Evolutionary conservation across 352 stramenopile genomes (phyloP).

Genomic region (Globisporangium lucens): DNA sequence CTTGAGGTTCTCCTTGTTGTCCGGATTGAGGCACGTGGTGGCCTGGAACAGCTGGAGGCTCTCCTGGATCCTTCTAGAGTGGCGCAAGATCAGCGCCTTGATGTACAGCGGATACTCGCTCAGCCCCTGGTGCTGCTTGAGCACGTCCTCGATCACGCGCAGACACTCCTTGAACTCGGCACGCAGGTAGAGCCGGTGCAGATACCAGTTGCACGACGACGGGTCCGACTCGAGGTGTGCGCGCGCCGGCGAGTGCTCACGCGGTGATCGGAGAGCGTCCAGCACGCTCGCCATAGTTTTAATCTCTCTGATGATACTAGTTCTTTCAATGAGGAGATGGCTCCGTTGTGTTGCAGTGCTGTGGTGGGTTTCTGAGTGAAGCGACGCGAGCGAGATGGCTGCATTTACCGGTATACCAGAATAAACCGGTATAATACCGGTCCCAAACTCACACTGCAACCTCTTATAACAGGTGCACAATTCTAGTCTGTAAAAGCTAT

Average conservation of each 20-base stretch:
- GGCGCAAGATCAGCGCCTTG: slow-evolving; percentile 89
- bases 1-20: slow-evolving; percentile 92
- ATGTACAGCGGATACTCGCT: slow-evolving; percentile 93
- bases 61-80: slow-evolving; percentile 89
- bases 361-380: not conserved
- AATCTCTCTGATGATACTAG: not conserved
- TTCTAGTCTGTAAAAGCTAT: too few species aligned
- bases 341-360: not conserved
- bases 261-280: slow-evolving; percentile 56
- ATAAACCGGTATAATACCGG: not conserved
- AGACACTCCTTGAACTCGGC: slow-evolving; percentile 89
- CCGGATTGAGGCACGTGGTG: slow-evolving; percentile 88
- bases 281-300: slow-evolving; percentile 21
- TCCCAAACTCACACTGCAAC: too few species aligned
- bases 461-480: too few species aligned
- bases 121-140: slow-evolving; percentile 78
- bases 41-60: slow-evolving; percentile 91
- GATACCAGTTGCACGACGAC: slow-evolving; percentile 76
- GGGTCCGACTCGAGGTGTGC: slow-evolving; percentile 33
- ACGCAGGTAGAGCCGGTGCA: slow-evolving; percentile 83
- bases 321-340: not conserved
- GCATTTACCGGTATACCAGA: not conserved
- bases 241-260: slow-evolving; percentile 32
- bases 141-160: slow-evolving; percentile 85
- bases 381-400: slow-evolving; percentile 3